phyloP scores from a whole-genome alignment of 108 stramenopile species.

The Schizochytrium sp. region DNA sequence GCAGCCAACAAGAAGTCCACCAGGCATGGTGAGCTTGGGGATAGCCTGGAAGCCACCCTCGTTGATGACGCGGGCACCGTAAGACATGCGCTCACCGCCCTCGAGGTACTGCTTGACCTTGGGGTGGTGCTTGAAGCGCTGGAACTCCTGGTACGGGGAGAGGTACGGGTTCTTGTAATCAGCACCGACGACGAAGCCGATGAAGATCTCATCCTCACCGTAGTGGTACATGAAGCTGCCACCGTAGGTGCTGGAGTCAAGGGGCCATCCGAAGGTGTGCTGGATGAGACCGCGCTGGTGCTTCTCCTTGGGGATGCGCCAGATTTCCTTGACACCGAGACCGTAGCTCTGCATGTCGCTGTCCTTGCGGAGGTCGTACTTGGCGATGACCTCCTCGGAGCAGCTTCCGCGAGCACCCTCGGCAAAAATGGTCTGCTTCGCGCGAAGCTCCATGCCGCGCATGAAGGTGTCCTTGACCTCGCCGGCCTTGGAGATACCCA shows the following conservation, averaged over 20 bases:
- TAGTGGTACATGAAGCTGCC: constrained; percentile 69
- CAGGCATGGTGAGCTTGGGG: constrained; percentile 1
- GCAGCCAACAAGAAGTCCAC: constrained; percentile 88
- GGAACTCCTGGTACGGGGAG: constrained; percentile 98
- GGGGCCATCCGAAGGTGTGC: constrained; percentile 97
- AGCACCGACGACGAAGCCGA: constrained; percentile 94
- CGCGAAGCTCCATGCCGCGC: constrained; percentile 93
- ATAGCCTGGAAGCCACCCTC: constrained; percentile 36
- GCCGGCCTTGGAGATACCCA: constrained; percentile 94
- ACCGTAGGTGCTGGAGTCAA: constrained; percentile 74
- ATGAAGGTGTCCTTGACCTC: constrained; percentile 90
- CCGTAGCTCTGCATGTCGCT: constrained; percentile 92
- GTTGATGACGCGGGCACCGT: constrained; percentile 88
- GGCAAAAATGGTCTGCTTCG: constrained; percentile 95
- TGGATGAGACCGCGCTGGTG: constrained; percentile 92
- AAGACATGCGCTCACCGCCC: constrained; percentile 93
- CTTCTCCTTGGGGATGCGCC: constrained; percentile 92
- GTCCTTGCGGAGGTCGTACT: constrained; percentile 85
- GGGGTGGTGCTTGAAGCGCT: constrained; percentile 84
- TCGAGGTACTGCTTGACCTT: constrained; percentile 63
- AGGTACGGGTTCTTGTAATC: constrained; percentile 99
- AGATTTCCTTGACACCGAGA: constrained; percentile 99
- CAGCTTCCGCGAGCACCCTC: constrained; percentile 97
- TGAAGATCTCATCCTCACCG: constrained; percentile 91
- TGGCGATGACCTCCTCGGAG: constrained; percentile 88